These are phyloP conservation scores for Taxawa tesnikishii DNA, from an alignment of 2,329 filamentous ascomycete genomes.

Conservation along the genomic window DNA sequence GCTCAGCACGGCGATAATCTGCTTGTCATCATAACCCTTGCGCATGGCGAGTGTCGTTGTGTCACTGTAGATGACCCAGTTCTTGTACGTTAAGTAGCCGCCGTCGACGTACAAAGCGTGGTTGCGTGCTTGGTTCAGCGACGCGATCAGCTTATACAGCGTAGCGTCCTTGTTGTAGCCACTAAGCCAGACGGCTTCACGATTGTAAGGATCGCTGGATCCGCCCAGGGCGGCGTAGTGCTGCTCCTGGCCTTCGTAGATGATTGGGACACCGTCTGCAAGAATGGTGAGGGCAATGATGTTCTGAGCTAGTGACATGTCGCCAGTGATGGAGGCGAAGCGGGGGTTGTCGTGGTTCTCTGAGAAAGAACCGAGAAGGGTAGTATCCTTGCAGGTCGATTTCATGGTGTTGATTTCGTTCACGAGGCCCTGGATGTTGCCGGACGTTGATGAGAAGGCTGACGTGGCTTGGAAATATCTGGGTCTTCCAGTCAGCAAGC, in stretches of 20 bases:
- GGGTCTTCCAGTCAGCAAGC: too few species aligned
- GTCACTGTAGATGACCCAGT: conserved; percentile 31
- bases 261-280: conserved; percentile 29
- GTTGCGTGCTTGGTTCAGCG: conserved; percentile 30
- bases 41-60: conserved; percentile 31
- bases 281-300: conserved; percentile 25
- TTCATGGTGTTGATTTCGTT: conserved; percentile 20
- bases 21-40: conserved; percentile 25
- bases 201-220: conserved; percentile 18
- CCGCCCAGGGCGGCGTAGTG: conserved; percentile 21
- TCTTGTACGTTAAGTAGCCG: conserved; percentile 29
- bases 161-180: conserved; percentile 25
- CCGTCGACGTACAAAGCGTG: conserved; percentile 25
- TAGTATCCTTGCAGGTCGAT: conserved; percentile 23
- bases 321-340: conserved; percentile 24
- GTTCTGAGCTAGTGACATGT: conserved; percentile 25
- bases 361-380: conserved; percentile 24
- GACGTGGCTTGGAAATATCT: conserved; percentile 24
- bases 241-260: conserved; percentile 31
- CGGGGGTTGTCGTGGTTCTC: conserved; percentile 30
- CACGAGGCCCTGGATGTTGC: conserved; percentile 26
- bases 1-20: conserved; percentile 32
- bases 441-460: conserved; percentile 22
- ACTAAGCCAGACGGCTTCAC: conserved; percentile 25
- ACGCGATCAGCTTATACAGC: conserved; percentile 27